Conservation (phyloP, 2,329 filamentous ascomycete genomes). For the Plenodomus biglobosus region DNA sequence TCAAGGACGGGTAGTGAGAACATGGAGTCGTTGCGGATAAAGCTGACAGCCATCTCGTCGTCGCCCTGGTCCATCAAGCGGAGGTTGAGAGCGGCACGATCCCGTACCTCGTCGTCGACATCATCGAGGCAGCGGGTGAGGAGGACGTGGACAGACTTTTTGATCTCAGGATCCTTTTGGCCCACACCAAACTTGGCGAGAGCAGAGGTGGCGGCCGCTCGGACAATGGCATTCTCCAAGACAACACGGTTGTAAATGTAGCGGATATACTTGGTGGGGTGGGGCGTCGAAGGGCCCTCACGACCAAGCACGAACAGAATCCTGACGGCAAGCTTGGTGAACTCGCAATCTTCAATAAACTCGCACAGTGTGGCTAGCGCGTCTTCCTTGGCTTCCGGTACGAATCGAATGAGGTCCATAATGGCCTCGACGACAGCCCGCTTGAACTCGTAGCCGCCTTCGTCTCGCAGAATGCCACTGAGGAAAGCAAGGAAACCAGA, state of each 20-base stretch:
- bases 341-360: conserved; percentile 99
- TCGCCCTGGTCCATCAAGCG: conserved; percentile 84
- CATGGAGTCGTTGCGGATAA: conserved; percentile 96
- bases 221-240: conserved; percentile 92
- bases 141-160: conserved; percentile 90
- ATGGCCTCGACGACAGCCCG: conserved; percentile 97
- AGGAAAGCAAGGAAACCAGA: conserved; percentile 97
- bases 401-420: conserved; percentile 99
- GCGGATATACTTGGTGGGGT: conserved; percentile 97
- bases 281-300: conserved; percentile 91
- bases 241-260: conserved; percentile 99
- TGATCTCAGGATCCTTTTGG: conserved; percentile 94
- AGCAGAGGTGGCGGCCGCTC: conserved; percentile 92
- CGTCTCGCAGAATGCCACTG: conserved; percentile 92
- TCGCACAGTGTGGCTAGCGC: conserved; percentile 95
- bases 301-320: conserved; percentile 92
- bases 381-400: conserved; percentile 79
- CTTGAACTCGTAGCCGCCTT: conserved; percentile 99
- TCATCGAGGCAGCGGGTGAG: conserved; percentile 94
- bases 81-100: conserved; percentile 90
- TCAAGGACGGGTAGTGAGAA: conserved; percentile 94
- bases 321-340: conserved; percentile 94
- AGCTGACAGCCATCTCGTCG: conserved; percentile 81
- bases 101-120: conserved; percentile 94
- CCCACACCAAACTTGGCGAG: conserved; percentile 94